A percentile compares a stretch with the other conserved stretches of the same genome.
phyloP scores from a whole-genome alignment of 192 early-diverging fungal genomes.

The Martensiomyces pterosporus region DNA sequence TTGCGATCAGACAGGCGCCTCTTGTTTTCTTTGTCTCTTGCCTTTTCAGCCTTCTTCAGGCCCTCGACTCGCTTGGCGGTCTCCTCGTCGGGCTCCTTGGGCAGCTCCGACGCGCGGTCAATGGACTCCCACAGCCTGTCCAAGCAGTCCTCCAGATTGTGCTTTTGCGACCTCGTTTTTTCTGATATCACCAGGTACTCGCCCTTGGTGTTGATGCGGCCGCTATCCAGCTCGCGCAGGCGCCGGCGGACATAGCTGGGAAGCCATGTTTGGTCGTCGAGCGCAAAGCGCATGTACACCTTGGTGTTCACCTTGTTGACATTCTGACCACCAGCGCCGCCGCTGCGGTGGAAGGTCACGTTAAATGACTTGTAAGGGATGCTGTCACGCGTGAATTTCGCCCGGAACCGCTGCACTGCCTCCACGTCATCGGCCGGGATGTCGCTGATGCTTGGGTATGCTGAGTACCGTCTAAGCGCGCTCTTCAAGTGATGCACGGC shows the following conservation, averaged over 20 bases:
- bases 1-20: conserved; percentile 65
- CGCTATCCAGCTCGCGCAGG: conserved; percentile 54
- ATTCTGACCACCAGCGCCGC: conserved; percentile 89
- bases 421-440: conserved; percentile 37
- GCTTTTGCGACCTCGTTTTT: conserved; percentile 64
- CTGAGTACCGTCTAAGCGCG: conserved; percentile 1
- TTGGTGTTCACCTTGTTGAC: conserved; percentile 94
- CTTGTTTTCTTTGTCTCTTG: conserved; percentile 58
- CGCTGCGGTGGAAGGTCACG: conserved; percentile 62
- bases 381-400: conserved; percentile 49
- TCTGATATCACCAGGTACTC: conserved; percentile 76
- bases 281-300: conserved; percentile 70
- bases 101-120: conserved; percentile 58
- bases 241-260: conserved; percentile 65
- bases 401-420: conserved; percentile 50
- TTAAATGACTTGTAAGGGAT: conserved; percentile 61
- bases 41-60: conserved; percentile 59
- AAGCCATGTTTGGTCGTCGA: conserved; percentile 67
- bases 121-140: conserved; percentile 63
- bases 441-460: conserved; percentile 17
- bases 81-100: conserved; percentile 61
- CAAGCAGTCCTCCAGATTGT: conserved; percentile 79
- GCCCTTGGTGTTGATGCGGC: conserved; percentile 62
- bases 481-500: too few relatives aligned
- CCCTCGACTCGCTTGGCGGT: conserved; percentile 55